These are phyloP conservation scores for Quercus lobata DNA, from an alignment of 331 rosid species.

Conservation along the genomic window DNA sequence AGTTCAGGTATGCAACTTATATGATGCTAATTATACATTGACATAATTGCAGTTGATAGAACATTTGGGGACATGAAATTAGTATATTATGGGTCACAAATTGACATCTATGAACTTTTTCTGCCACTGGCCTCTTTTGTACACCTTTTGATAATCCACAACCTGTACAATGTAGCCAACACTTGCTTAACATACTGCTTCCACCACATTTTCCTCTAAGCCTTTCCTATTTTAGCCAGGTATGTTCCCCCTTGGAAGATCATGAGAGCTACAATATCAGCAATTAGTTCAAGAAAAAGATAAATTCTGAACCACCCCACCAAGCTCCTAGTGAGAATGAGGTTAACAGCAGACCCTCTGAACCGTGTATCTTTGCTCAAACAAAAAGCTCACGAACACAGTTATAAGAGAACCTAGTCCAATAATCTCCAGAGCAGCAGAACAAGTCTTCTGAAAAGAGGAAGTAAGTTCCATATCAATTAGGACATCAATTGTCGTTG, in stretches of 20 bases:
- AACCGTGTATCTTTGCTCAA: neutral
- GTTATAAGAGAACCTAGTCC: constrained; percentile 5
- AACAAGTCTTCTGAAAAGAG: constrained; percentile 6
- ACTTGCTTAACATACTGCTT: neutral
- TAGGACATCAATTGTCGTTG: neutral
- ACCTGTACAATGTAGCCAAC: neutral
- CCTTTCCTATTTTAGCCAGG: neutral
- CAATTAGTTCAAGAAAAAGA: neutral
- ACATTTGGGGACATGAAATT: neutral
- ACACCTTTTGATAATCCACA: neutral
- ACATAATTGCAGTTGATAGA: neutral
- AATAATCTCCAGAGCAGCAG: neutral
- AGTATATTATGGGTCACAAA: neutral
- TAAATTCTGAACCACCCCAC: neutral
- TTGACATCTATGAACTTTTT: neutral
- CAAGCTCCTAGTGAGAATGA: neutral
- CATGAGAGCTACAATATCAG: neutral
- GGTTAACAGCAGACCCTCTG: neutral
- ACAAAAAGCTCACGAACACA: neutral
- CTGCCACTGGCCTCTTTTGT: neutral
- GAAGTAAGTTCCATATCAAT: constrained; percentile 21
- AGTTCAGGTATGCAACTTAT: constrained; percentile 25
- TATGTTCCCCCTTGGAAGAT: too few relatives aligned
- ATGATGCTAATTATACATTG: neutral
- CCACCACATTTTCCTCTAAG: neutral